These are phyloP conservation scores for Fusarium palustre DNA, from an alignment of 2,329 filamentous ascomycete species.

Conservation along the genomic window DNA sequence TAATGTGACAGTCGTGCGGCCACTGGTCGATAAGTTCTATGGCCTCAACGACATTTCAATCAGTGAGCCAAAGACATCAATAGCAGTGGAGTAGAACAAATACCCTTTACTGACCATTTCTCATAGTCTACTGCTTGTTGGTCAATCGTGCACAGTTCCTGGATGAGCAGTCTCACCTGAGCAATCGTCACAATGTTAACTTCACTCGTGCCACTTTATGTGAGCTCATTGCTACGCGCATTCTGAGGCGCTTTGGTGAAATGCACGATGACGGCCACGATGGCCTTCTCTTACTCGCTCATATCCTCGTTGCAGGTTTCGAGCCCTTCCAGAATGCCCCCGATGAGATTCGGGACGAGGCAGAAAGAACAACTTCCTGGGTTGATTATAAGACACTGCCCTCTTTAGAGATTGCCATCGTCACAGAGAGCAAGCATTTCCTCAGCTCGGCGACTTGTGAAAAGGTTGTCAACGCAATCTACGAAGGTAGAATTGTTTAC, in stretches of 20 bases:
- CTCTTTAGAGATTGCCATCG: conserved; percentile 83
- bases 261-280: conserved; percentile 76
- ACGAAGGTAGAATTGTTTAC: conserved; percentile 82
- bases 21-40: conserved; percentile 85
- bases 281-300: conserved; percentile 78
- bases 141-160: conserved; percentile 86
- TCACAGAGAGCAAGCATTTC: conserved; percentile 84
- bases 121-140: conserved; percentile 80
- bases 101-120: conserved; percentile 10
- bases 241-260: conserved; percentile 82
- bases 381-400: conserved; percentile 72
- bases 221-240: conserved; percentile 82
- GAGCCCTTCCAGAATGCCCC: conserved; percentile 89
- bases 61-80: conserved; percentile 57
- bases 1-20: conserved; percentile 82
- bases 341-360: conserved; percentile 70
- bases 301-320: conserved; percentile 85
- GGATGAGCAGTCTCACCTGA: conserved; percentile 78
- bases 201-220: conserved; percentile 82
- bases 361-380: conserved; percentile 62
- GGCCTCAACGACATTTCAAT: conserved; percentile 83
- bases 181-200: conserved; percentile 84
- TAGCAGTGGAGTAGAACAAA: neutral
- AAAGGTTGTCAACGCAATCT: conserved; percentile 85
- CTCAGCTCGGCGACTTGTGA: conserved; percentile 82